Evolutionary conservation across 345 rosid species (phyloP).

Genomic region (Dovyalis caffra): DNA sequence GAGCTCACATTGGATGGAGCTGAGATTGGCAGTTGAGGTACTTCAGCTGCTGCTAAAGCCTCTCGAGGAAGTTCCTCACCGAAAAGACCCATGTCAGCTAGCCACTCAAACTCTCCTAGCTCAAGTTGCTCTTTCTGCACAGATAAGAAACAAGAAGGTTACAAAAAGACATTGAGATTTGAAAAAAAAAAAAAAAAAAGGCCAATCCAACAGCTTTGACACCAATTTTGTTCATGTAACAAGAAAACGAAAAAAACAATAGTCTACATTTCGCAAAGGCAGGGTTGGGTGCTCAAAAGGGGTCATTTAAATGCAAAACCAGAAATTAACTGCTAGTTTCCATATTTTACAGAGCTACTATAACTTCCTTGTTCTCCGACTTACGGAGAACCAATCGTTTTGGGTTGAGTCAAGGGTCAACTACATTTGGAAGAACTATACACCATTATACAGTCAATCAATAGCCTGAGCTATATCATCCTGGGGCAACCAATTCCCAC

Average conservation of each 20-base stretch:
- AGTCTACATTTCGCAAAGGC: background rate
- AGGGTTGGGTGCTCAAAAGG: background rate
- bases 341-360: background rate
- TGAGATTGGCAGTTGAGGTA: conserved; percentile 68
- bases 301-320: background rate
- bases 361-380: background rate
- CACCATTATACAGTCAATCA: background rate
- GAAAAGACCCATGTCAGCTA: conserved; percentile 69
- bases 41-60: conserved; percentile 76
- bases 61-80: conserved; percentile 59
- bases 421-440: background rate
- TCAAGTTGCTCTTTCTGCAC: conserved; percentile 76
- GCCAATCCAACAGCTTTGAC: background rate
- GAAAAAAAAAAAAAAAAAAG: background rate
- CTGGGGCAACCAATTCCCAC: background rate
- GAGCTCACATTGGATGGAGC: conserved; percentile 35
- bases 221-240: background rate
- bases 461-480: background rate
- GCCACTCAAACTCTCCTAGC: conserved; percentile 82
- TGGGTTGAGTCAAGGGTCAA: background rate
- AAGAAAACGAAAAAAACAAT: background rate
- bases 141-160: background rate
- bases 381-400: background rate
- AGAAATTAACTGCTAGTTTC: background rate
- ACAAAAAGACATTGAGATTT: background rate